Evolutionary conservation across 352 stramenopile genomes (phyloP).

Genomic region (Albugo candida): DNA sequence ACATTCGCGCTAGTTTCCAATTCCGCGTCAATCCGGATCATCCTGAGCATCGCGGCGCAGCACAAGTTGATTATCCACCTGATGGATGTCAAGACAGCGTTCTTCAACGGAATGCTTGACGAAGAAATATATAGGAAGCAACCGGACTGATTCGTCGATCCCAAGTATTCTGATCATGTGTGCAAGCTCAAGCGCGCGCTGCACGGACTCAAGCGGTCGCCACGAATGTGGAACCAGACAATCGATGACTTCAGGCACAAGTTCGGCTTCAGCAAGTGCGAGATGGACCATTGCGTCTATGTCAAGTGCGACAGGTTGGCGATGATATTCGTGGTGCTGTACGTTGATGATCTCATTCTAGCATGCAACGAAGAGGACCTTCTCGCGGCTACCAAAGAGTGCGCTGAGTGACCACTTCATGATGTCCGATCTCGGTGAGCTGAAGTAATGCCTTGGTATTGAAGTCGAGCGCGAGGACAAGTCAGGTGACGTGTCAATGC

Average conservation of each 20-base stretch:
- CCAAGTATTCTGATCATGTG: not conserved
- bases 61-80: slow-evolving; percentile 6
- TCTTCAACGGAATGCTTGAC: slow-evolving; percentile 9
- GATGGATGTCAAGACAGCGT: slow-evolving; percentile 10
- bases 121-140: slow-evolving; percentile 9
- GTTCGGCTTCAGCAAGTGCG: not conserved
- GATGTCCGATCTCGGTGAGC: too few species aligned
- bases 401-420: too few species aligned
- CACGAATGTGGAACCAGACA: not conserved
- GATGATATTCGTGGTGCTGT: too few species aligned
- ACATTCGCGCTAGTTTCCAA: not conserved
- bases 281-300: not conserved
- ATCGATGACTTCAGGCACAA: not conserved
- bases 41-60: not conserved
- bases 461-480: too few species aligned
- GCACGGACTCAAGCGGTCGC: not conserved
- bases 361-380: too few species aligned
- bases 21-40: not conserved
- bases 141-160: slow-evolving; percentile 2
- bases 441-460: too few species aligned
- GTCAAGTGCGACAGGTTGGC: too few species aligned
- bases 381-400: too few species aligned
- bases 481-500: too few species aligned
- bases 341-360: too few species aligned
- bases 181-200: not conserved